These are phyloP conservation scores for Gonapodya prolifera DNA, from an alignment of 192 early-diverging fungal species.

Conservation along the genomic window DNA sequence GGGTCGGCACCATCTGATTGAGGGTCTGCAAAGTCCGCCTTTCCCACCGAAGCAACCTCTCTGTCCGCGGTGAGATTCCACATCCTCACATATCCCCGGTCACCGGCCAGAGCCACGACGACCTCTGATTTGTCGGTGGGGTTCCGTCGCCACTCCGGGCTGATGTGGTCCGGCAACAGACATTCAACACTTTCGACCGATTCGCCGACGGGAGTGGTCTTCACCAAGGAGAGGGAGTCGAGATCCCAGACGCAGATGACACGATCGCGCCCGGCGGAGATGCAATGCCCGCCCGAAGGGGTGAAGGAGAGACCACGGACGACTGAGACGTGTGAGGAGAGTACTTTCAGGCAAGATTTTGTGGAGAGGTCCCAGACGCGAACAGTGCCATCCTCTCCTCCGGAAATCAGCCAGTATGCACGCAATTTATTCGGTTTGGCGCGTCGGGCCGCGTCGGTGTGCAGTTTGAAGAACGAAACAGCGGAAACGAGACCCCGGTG, in stretches of 20 bases:
- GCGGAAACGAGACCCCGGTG: slow-evolving; percentile 78
- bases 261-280: slow-evolving; percentile 81
- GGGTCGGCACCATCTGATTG: background rate
- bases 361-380: slow-evolving; percentile 78
- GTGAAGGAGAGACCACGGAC: slow-evolving; percentile 81
- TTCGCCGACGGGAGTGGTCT: slow-evolving; percentile 83
- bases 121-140: slow-evolving; percentile 18
- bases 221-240: slow-evolving; percentile 38
- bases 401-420: slow-evolving; percentile 59
- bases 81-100: slow-evolving; percentile 64
- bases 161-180: slow-evolving; percentile 15
- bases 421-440: slow-evolving; percentile 37
- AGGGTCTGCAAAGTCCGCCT: background rate
- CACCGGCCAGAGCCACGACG: slow-evolving; percentile 77
- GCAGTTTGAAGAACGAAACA: slow-evolving; percentile 49
- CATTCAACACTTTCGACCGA: slow-evolving; percentile 69
- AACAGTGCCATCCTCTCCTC: slow-evolving; percentile 81
- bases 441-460: background rate
- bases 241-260: slow-evolving; percentile 86
- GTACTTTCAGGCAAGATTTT: slow-evolving; percentile 54
- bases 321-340: slow-evolving; percentile 79
- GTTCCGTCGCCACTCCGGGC: slow-evolving; percentile 1
- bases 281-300: slow-evolving; percentile 47
- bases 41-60: background rate
- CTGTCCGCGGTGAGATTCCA: slow-evolving; percentile 53